Conservation (phyloP, 2,329 filamentous ascomycete genomes). For the Penicillium corylophilum region DNA sequence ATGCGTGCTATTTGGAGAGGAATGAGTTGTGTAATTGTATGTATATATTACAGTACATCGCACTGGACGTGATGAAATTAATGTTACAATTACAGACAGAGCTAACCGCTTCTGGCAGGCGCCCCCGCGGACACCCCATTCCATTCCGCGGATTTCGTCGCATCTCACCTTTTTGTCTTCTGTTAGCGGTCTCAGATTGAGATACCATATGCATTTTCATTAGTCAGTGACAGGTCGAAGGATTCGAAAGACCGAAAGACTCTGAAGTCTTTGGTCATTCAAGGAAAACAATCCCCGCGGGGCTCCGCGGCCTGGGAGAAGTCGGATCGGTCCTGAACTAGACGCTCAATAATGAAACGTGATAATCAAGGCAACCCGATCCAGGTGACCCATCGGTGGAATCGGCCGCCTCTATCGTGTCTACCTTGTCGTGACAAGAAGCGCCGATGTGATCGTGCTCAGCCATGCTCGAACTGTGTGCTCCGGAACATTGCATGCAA, state of each 20-base stretch:
- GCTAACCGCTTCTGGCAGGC: constrained; percentile 1
- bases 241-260: not conserved
- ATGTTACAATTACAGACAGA: not conserved
- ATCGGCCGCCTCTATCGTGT: constrained; percentile 18
- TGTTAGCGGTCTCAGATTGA: not conserved
- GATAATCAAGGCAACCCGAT: constrained; percentile 9
- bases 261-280: not conserved
- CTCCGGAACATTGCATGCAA: constrained; percentile 19
- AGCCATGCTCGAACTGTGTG: constrained; percentile 23
- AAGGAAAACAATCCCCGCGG: constrained; percentile 1
- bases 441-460: constrained; percentile 21
- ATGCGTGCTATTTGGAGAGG: not conserved
- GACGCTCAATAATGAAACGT: constrained; percentile 9
- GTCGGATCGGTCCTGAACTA: not conserved
- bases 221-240: not conserved
- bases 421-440: constrained; percentile 22
- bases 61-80: not conserved
- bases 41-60: not conserved
- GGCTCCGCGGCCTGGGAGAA: constrained; percentile 6
- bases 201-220: not conserved
- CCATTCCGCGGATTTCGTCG: constrained; percentile 3
- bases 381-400: constrained; percentile 37
- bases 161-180: not conserved
- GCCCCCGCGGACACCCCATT: constrained; percentile 6
- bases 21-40: not conserved